phyloP scores from a whole-genome alignment of 2,329 filamentous ascomycete species.

The Didymella sp. region DNA sequence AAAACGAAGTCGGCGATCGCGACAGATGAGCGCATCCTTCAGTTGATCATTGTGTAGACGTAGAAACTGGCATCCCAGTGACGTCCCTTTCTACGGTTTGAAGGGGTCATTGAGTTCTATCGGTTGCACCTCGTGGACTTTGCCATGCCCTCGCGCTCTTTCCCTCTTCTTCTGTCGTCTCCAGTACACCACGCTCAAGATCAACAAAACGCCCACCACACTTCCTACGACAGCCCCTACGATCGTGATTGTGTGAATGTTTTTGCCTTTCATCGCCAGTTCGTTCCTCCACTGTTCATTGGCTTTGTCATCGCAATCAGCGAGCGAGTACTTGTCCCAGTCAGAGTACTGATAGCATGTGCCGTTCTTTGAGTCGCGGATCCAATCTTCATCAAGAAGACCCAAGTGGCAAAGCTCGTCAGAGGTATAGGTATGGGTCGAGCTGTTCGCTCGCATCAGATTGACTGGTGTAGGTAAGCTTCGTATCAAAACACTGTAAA shows the following conservation, averaged over 20 bases:
- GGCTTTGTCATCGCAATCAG: background rate
- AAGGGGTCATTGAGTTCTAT: background rate
- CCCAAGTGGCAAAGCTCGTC: background rate
- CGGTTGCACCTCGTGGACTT: background rate
- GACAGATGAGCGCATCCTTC: no score
- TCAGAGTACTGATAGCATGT: conserved; percentile 1
- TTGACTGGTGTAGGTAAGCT: background rate
- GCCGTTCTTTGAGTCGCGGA: background rate
- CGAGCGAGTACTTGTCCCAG: background rate
- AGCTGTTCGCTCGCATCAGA: background rate
- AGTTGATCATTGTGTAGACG: no score
- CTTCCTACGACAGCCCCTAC: background rate
- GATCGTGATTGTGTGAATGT: background rate
- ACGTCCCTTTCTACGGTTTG: no score
- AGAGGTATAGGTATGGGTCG: background rate
- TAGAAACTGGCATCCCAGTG: no score
- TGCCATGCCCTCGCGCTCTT: background rate
- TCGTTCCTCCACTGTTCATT: no score
- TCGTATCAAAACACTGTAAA: background rate
- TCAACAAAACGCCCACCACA: background rate
- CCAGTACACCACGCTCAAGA: background rate
- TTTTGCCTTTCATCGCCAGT: no score
- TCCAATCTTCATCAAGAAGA: background rate
- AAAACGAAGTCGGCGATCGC: no score
- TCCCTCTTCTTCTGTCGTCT: background rate